Percentiles rank a stretch among this genome's conserved stretches.
phyloP scores from a whole-genome alignment of 495 filamentous ascomycete genomes.

The Penicillium macrosclerotiorum region DNA sequence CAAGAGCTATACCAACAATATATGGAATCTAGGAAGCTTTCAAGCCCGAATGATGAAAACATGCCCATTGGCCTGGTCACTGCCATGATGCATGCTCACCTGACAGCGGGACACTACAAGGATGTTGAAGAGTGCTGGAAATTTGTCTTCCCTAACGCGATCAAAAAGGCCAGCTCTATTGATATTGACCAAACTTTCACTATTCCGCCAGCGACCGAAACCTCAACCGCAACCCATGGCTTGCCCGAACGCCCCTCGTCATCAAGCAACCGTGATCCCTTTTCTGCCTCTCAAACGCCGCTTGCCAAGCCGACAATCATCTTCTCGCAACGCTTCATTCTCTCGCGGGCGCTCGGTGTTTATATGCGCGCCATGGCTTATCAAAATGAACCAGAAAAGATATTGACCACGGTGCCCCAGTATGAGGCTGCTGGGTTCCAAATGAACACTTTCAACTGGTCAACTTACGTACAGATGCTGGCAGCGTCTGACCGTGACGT shows the following conservation, averaged over 20 bases:
- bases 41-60: slow-evolving; percentile 15
- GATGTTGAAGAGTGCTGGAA: slow-evolving; percentile 66
- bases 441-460: slow-evolving; percentile 57
- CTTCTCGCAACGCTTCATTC: slow-evolving; percentile 54
- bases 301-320: slow-evolving; percentile 31
- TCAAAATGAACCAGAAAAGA: slow-evolving; percentile 42
- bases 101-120: slow-evolving; percentile 51
- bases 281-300: no score
- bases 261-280: no score
- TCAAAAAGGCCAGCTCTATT: slow-evolving; percentile 34
- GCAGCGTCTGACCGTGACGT: slow-evolving; percentile 34
- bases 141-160: slow-evolving; percentile 52
- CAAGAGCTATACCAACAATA: slow-evolving; percentile 57
- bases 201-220: no score
- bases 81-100: slow-evolving; percentile 62
- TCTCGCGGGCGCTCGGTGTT: slow-evolving; percentile 54
- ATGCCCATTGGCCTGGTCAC: slow-evolving; percentile 58
- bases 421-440: slow-evolving; percentile 62
- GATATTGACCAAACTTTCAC: slow-evolving; percentile 22
- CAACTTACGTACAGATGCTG: slow-evolving; percentile 48
- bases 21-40: slow-evolving; percentile 28
- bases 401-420: slow-evolving; percentile 48
- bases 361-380: slow-evolving; percentile 59
- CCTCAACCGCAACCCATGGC: no score
- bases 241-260: no score